Percentiles rank a stretch among this genome's conserved stretches.
phyloP scores from a whole-genome alignment of 2,329 filamentous ascomycete species.

The Grosmannia huntii region DNA sequence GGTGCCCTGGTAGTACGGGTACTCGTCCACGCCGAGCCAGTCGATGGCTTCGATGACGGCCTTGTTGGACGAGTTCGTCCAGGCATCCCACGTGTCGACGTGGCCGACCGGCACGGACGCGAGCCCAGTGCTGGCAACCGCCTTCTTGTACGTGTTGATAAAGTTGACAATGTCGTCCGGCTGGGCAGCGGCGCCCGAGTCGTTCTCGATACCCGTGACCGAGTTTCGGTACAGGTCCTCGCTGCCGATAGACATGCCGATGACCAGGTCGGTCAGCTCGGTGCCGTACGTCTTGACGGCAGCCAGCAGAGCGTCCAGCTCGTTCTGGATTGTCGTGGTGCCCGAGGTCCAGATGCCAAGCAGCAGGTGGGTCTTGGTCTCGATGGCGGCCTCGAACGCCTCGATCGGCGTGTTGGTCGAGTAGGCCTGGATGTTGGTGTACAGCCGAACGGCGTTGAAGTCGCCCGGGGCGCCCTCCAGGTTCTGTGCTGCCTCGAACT shows the following conservation, averaged over 20 bases:
- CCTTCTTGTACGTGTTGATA: constrained; percentile 50
- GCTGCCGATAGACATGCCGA: constrained; percentile 52
- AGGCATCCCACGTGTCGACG: constrained; percentile 56
- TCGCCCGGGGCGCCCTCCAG: constrained; percentile 47
- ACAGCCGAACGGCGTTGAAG: constrained; percentile 55
- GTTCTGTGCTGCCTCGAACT: constrained; percentile 52
- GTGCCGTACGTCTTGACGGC: constrained; percentile 41
- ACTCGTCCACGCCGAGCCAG: constrained; percentile 52
- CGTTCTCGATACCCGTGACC: constrained; percentile 48
- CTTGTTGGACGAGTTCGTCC: constrained; percentile 46
- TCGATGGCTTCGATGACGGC: constrained; percentile 49
- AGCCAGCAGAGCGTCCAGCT: constrained; percentile 46
- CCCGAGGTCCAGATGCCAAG: constrained; percentile 53
- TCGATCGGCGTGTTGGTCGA: constrained; percentile 64
- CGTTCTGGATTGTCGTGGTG: constrained; percentile 39
- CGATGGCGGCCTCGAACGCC: constrained; percentile 61
- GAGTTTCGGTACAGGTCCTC: constrained; percentile 55
- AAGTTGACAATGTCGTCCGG: constrained; percentile 50
- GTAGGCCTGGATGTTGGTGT: constrained; percentile 55
- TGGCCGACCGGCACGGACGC: constrained; percentile 42
- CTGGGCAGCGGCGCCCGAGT: constrained; percentile 45
- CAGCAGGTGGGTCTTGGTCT: constrained; percentile 46
- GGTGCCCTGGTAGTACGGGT: constrained; percentile 51
- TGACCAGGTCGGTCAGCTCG: constrained; percentile 41
- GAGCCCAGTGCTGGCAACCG: constrained; percentile 34